phyloP scores from a whole-genome alignment of 768 basidiomycete genomes.

The Coprinopsis cinerea region DNA sequence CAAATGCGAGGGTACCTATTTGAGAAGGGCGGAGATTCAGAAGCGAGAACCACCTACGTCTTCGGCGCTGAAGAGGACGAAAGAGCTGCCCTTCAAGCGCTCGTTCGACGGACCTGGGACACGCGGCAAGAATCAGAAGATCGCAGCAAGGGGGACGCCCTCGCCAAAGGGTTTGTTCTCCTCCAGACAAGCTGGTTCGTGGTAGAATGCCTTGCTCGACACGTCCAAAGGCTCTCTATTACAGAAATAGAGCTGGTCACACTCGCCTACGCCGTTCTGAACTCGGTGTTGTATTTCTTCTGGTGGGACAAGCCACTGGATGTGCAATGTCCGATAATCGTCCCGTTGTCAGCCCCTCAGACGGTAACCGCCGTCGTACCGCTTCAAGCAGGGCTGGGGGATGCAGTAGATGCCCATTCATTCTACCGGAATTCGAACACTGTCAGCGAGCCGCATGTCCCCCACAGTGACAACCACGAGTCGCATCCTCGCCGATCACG shows the following conservation, averaged over 20 bases:
- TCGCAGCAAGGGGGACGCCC: too few species aligned
- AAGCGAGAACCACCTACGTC: not conserved
- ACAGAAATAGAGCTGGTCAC: constrained; percentile 10
- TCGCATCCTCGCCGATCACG: too few species aligned
- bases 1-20: not conserved
- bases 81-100: not conserved
- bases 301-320: constrained; percentile 16
- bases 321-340: not conserved
- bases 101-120: not conserved
- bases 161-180: too few species aligned
- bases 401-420: too few species aligned
- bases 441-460: too few species aligned
- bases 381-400: too few species aligned
- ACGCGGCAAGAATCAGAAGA: not conserved
- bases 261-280: constrained; percentile 7
- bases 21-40: not conserved
- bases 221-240: not conserved
- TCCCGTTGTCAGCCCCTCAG: too few species aligned
- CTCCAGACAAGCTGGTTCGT: not conserved
- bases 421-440: too few species aligned
- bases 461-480: too few species aligned
- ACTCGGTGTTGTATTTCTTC: constrained; percentile 7
- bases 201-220: not conserved
- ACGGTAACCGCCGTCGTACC: not conserved
- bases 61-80: not conserved